Percentiles rank a stretch among this genome's conserved stretches.
phyloP scores from a whole-genome alignment of 2,329 filamentous ascomycete genomes.

The Calycina herbarum region DNA sequence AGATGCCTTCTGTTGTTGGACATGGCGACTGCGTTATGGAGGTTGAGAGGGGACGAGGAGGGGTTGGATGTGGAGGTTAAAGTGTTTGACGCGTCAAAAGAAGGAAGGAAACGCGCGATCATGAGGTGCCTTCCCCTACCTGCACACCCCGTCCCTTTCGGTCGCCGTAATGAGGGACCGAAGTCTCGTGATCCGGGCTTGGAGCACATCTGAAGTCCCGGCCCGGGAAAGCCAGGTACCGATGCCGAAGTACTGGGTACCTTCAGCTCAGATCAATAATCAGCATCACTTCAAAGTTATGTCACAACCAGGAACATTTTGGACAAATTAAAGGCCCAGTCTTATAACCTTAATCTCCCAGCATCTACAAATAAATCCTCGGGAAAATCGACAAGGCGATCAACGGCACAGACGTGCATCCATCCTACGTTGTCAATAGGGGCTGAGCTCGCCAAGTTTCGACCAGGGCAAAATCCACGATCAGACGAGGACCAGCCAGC shows the following conservation, averaged over 20 bases:
- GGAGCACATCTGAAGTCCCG: too few relatives aligned
- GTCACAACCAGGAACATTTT: neutral
- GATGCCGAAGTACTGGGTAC: too few relatives aligned
- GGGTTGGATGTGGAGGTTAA: neutral
- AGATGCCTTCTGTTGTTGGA: constrained; percentile 25
- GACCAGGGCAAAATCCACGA: constrained; percentile 1
- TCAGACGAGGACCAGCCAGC: neutral
- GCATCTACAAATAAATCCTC: neutral
- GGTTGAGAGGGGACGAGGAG: neutral
- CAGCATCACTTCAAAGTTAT: too few relatives aligned
- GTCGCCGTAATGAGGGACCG: too few relatives aligned
- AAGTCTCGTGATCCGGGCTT: too few relatives aligned
- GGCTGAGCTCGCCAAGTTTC: constrained; percentile 3
- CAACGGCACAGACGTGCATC: neutral
- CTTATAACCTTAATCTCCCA: neutral
- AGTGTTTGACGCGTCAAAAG: neutral
- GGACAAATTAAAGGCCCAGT: neutral
- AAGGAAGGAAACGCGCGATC: neutral
- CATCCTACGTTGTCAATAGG: neutral
- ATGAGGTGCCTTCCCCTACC: neutral
- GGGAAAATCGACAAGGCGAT: constrained; percentile 6
- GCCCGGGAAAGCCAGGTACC: too few relatives aligned
- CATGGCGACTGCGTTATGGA: constrained; percentile 20
- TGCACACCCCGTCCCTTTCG: neutral
- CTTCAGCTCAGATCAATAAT: too few relatives aligned